Conservation (phyloP, 2,329 filamentous ascomycete species). For the Fusarium albosuccineum region DNA sequence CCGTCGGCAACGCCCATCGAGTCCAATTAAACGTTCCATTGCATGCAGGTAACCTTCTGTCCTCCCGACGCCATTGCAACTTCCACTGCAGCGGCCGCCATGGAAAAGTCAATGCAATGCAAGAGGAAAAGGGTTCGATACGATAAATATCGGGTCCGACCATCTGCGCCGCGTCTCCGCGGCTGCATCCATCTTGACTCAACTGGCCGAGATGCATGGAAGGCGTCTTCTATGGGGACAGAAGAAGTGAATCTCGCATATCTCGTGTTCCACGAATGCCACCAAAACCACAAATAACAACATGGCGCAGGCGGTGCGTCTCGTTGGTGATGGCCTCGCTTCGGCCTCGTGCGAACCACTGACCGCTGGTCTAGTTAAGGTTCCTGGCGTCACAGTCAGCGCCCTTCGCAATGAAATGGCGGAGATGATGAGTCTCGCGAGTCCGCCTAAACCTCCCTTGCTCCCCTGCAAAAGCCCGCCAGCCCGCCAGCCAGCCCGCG, state of each 20-base stretch:
- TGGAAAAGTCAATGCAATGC: constrained; percentile 11
- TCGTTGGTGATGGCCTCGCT: constrained; percentile 7
- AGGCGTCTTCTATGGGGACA: constrained; percentile 14
- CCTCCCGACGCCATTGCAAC: constrained; percentile 18
- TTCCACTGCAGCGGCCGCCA: constrained; percentile 10
- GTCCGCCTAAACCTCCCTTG: neutral
- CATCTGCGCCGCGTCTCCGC: constrained; percentile 1
- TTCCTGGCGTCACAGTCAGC: constrained; percentile 35
- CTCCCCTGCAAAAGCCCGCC: neutral
- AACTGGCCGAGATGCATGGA: constrained; percentile 13
- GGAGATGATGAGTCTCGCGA: constrained; percentile 25
- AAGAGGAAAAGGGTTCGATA: constrained; percentile 16
- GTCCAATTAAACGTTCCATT: constrained; percentile 11
- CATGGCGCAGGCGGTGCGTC: constrained; percentile 20
- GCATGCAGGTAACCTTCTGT: constrained; percentile 23
- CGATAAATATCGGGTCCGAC: constrained; percentile 18
- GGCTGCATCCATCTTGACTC: too few species aligned
- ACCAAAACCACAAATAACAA: constrained; percentile 15
- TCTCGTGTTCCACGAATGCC: constrained; percentile 11
- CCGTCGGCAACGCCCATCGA: constrained; percentile 7
- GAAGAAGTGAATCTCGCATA: constrained; percentile 25
- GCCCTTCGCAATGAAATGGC: constrained; percentile 28
- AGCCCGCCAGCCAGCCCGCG: constrained; percentile 11
- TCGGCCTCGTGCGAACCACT: constrained; percentile 25
- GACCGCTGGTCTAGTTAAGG: constrained; percentile 42